Base-by-base conservation (phyloP, 169 alveolate genomes). In the Plasmodium vinckei region DNA sequence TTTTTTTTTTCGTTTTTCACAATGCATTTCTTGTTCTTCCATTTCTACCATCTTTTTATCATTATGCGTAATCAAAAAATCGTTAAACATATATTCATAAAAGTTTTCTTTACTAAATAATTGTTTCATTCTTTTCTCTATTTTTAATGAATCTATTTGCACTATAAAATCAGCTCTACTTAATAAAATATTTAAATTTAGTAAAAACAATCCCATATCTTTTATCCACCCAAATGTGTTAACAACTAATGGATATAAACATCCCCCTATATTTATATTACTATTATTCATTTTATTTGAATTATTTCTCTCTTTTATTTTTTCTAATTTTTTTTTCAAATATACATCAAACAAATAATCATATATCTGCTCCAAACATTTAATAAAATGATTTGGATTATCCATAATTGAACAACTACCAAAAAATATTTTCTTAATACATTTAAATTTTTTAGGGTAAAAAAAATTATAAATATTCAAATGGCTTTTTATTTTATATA, bases 221-320 rank as follows among this genome's bases (percentile, higher is more conserved):
- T 33, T 27, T 27, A 77, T 19, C 88, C 88, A 77, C 17, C 88
- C 88, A 44, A 77, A 77, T n/a, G 77, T 77, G 61, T 77, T 77
- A 64, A 77, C 65, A 53, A 77, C 57, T 9, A 77, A n/a, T 25
- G 88, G 88, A 23, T 63, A 77, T 39, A 25, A 25, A 42, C 42
- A 64, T 7, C 6, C 7, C 12, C 42, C n/a, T 60, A n/a, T 6
- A 10, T 1, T 23, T 19, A 19, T 27, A n/a, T 5, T 60, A 42
- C 17, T 54, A 27, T 56, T 42, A 39, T 42, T 56, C 47, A 2
- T 53, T 47, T 46, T 63, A 39, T 65, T 59, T 17, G n/a, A 13
- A 9, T 2, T 17, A 19, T n/a, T 49, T 2, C 0, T 1, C 3
- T n/a, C 3, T 12, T 12, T 12, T 42, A 25, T 73, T 9, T 46